A percentile compares a stretch with the other conserved stretches of the same genome.
Conservation (phyloP, 352 stramenopile species). For the Pythium aquatile region DNA sequence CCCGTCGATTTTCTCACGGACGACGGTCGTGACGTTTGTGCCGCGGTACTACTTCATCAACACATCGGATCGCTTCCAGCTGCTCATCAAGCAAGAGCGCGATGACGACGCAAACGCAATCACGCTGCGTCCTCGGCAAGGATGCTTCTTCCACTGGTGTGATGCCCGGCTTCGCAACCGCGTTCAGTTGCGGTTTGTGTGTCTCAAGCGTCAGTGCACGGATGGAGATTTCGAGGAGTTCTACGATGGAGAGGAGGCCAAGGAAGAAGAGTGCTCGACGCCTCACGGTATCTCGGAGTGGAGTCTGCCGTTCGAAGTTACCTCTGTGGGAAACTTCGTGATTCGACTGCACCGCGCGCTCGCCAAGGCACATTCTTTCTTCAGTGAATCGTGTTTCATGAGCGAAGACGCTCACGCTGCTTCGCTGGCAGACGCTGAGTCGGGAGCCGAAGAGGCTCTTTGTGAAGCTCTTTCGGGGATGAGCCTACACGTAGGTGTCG, state of each 20-base stretch:
- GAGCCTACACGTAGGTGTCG: slow-evolving; percentile 66
- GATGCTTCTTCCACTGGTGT: slow-evolving; percentile 79
- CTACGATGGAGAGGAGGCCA: slow-evolving; percentile 4
- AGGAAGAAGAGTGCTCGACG: neutral
- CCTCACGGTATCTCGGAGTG: slow-evolving; percentile 50
- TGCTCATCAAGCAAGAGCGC: slow-evolving; percentile 67
- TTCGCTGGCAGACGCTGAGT: slow-evolving; percentile 1
- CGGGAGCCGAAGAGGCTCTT: slow-evolving; percentile 20
- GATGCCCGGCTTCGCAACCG: slow-evolving; percentile 61
- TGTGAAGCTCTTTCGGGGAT: slow-evolving; percentile 22
- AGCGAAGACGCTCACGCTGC: slow-evolving; percentile 31
- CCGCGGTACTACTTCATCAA: slow-evolving; percentile 84
- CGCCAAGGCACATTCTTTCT: slow-evolving; percentile 30
- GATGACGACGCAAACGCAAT: slow-evolving; percentile 35
- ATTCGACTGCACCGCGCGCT: slow-evolving; percentile 67
- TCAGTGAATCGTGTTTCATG: slow-evolving; percentile 18
- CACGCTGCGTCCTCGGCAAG: slow-evolving; percentile 51
- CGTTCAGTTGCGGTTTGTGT: slow-evolving; percentile 74
- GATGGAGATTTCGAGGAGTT: slow-evolving; percentile 1
- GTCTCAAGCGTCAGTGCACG: slow-evolving; percentile 10
- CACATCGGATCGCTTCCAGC: slow-evolving; percentile 56
- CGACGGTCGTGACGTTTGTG: slow-evolving; percentile 76
- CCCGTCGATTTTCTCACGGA: slow-evolving; percentile 69
- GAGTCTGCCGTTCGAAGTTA: slow-evolving; percentile 78
- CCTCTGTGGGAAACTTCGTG: slow-evolving; percentile 78